Percentiles rank a stretch among this genome's conserved stretches.
Conservation (phyloP, 2,329 filamentous ascomycete genomes). For the Neopestalotiopsis clavispora region DNA sequence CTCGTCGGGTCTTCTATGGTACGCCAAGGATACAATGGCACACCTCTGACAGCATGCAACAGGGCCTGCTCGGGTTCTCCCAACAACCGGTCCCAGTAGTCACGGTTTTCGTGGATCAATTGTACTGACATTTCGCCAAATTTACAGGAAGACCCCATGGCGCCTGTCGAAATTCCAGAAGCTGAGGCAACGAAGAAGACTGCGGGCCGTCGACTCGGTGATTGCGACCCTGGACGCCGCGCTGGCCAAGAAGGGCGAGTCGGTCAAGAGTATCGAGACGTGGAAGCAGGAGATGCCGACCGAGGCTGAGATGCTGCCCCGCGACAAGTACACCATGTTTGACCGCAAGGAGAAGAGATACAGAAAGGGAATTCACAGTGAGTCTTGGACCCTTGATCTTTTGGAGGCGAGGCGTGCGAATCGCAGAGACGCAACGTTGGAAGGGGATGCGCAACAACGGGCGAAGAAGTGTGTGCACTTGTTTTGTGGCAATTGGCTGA, state of each 20-base stretch:
- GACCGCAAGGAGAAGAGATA: slow-evolving; percentile 95
- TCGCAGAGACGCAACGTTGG: background rate
- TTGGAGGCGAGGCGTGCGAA: background rate
- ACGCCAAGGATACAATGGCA: slow-evolving; percentile 30
- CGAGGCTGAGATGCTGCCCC: slow-evolving; percentile 92
- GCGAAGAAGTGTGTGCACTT: background rate
- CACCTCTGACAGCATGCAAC: background rate
- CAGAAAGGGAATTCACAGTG: slow-evolving; percentile 97
- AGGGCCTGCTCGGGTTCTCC: background rate
- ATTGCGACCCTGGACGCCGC: slow-evolving; percentile 82
- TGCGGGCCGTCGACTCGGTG: slow-evolving; percentile 86
- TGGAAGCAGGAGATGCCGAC: slow-evolving; percentile 98
- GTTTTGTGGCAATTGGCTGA: slow-evolving; percentile 17
- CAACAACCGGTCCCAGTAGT: background rate
- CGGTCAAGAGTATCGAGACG: slow-evolving; percentile 77
- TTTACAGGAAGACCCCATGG: slow-evolving; percentile 90
- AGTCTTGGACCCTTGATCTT: slow-evolving; percentile 41
- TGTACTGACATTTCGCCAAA: background rate
- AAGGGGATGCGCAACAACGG: background rate
- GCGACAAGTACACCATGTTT: slow-evolving; percentile 98
- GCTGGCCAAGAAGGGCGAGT: slow-evolving; percentile 73
- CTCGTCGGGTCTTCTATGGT: slow-evolving; percentile 84
- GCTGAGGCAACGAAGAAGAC: slow-evolving; percentile 79
- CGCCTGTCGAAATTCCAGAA: slow-evolving; percentile 92
- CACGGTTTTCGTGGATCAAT: background rate